Evolutionary conservation across 2,329 filamentous ascomycete genomes (phyloP).

Genomic region (Cytospora paraplurivora): DNA sequence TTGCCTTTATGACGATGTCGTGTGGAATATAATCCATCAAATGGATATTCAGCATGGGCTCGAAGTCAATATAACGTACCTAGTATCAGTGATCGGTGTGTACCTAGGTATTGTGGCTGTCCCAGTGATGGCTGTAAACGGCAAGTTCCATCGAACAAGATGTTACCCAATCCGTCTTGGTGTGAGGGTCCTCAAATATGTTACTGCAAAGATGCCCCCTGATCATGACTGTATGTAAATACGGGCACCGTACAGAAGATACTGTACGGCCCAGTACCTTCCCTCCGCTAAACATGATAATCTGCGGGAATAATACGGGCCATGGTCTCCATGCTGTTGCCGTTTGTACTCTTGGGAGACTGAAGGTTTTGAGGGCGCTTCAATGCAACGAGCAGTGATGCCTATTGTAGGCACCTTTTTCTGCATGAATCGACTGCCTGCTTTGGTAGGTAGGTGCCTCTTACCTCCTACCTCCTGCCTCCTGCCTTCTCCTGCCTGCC

Average conservation of each 20-base stretch:
- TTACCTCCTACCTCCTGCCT: too few species aligned
- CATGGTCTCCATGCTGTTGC: conserved; percentile 22
- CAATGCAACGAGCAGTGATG: neutral
- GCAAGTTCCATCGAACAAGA: neutral
- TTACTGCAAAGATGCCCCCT: too few species aligned
- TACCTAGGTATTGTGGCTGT: too few species aligned
- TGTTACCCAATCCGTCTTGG: conserved; percentile 1
- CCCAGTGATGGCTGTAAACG: neutral
- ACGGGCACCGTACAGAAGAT: conserved; percentile 2
- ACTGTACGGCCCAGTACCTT: neutral
- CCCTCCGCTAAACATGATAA: too few species aligned
- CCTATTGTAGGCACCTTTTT: too few species aligned
- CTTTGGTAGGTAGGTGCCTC: too few species aligned
- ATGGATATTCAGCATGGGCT: too few species aligned
- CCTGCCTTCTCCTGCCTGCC: neutral
- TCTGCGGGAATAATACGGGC: conserved; percentile 10
- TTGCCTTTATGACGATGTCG: neutral
- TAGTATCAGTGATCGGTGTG: too few species aligned
- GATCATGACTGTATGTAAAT: neutral
- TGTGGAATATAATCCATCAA: too few species aligned
- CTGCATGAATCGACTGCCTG: too few species aligned
- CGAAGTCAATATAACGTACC: too few species aligned
- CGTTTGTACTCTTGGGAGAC: neutral
- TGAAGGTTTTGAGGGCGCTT: too few species aligned
- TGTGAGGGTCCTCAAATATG: conserved; percentile 1